Evolutionary conservation across 139 green algal genomes (phyloP).

Genomic region (Picochlorum costavermella): DNA sequence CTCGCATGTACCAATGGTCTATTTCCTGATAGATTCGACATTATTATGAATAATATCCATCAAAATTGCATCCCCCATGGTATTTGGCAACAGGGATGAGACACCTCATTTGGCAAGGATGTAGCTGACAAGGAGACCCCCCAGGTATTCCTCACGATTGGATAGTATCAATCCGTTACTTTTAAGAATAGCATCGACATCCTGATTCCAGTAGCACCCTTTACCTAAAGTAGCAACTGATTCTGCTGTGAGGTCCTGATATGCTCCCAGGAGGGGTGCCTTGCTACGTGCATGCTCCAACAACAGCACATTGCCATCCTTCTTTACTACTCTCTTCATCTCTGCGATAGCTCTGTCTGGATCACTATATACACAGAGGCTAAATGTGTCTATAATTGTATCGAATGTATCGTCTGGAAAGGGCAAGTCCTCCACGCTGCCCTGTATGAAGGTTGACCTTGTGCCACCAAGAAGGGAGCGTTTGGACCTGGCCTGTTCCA

Average conservation of each 20-base stretch:
- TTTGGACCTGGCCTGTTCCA: slow-evolving; percentile 27
- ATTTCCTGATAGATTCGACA: no score
- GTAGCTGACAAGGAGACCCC: slow-evolving; percentile 26
- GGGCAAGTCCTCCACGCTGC: slow-evolving; percentile 5
- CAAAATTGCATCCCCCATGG: no score
- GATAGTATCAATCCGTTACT: slow-evolving; percentile 19
- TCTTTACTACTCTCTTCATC: slow-evolving; percentile 33
- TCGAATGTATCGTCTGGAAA: slow-evolving; percentile 37
- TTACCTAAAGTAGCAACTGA: slow-evolving; percentile 15
- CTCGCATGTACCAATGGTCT: no score
- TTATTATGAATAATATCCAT: no score
- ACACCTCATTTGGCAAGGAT: neutral
- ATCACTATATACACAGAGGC: slow-evolving; percentile 50
- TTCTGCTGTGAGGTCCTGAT: slow-evolving; percentile 27
- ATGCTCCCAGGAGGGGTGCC: slow-evolving; percentile 8
- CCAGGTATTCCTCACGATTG: slow-evolving; percentile 20
- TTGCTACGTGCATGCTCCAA: slow-evolving; percentile 49
- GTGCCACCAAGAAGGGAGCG: neutral
- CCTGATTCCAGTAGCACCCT: slow-evolving; percentile 50
- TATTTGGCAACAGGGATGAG: no score
- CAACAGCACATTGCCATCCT: slow-evolving; percentile 45
- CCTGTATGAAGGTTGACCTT: neutral
- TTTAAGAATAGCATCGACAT: slow-evolving; percentile 29
- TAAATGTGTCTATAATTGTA: slow-evolving; percentile 69
- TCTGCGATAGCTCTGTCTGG: slow-evolving; percentile 36